Percentiles rank a stretch among this genome's conserved stretches.
Conservation (phyloP, 2,329 filamentous ascomycete genomes). For the Stachybotrys echinatus region DNA sequence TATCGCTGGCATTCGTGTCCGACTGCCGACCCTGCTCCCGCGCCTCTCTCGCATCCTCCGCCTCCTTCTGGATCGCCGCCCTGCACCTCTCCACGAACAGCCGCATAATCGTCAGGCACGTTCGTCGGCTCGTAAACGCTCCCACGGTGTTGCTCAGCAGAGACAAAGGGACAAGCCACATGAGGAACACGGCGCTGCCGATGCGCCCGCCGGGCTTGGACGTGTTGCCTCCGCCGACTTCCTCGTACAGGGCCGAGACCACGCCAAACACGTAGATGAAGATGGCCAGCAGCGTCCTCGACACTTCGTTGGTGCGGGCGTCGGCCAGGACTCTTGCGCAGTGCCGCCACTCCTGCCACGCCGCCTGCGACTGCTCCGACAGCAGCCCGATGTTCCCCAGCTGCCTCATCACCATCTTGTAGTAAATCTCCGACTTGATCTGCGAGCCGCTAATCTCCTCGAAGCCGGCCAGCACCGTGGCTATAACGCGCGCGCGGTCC, state of each 20-base stretch:
- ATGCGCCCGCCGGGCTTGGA: slow-evolving; percentile 1
- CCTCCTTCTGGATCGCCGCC: neutral
- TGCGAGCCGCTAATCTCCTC: slow-evolving; percentile 1
- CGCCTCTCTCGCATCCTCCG: neutral
- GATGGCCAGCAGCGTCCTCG: neutral
- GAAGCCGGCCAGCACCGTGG: neutral
- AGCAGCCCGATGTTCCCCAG: neutral
- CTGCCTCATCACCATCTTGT: slow-evolving; percentile 1
- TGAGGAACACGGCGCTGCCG: slow-evolving; percentile 1
- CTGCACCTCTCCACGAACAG: neutral
- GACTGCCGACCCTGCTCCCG: neutral
- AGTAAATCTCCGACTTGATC: neutral
- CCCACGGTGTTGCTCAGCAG: slow-evolving; percentile 1
- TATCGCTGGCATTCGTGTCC: neutral
- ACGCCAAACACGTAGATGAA: slow-evolving; percentile 2
- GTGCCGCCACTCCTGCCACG: slow-evolving; percentile 1
- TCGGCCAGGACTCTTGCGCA: slow-evolving; percentile 1
- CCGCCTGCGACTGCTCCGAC: neutral
- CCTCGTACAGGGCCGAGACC: neutral
- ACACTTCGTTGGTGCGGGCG: slow-evolving; percentile 1
- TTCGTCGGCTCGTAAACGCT: slow-evolving; percentile 1
- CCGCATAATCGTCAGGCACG: slow-evolving; percentile 1
- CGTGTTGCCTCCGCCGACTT: slow-evolving; percentile 1
- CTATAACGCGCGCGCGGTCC: neutral
- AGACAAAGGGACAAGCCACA: neutral